Conservation (phyloP, 2,329 filamentous ascomycete species). For the Cladosporium velox region DNA sequence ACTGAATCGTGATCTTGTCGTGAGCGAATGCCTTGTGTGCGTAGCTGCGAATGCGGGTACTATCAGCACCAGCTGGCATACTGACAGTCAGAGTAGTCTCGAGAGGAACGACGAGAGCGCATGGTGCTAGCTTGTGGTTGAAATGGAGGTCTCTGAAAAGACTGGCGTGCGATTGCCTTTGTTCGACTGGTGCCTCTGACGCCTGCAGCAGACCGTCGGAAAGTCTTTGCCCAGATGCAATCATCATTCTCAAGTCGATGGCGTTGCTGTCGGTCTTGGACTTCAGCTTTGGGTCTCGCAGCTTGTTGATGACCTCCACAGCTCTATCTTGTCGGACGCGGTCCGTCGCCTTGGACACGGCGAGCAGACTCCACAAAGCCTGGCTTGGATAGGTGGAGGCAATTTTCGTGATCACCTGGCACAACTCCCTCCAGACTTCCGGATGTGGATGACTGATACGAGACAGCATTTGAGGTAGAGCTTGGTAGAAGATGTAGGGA, state of each 20-base stretch:
- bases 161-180: constrained; percentile 71
- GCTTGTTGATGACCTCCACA: constrained; percentile 36
- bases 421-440: constrained; percentile 74
- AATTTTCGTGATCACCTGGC: constrained; percentile 82
- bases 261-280: constrained; percentile 56
- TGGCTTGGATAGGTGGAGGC: constrained; percentile 85
- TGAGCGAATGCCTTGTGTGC: constrained; percentile 80
- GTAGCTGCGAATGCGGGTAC: constrained; percentile 60
- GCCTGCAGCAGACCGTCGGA: constrained; percentile 78
- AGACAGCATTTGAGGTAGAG: constrained; percentile 91
- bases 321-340: constrained; percentile 65
- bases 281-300: constrained; percentile 56
- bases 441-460: constrained; percentile 84
- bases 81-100: constrained; percentile 81
- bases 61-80: constrained; percentile 71
- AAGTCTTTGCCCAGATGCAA: constrained; percentile 77
- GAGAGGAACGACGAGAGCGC: constrained; percentile 82
- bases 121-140: constrained; percentile 79
- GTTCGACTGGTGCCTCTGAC: constrained; percentile 76
- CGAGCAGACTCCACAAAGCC: constrained; percentile 85
- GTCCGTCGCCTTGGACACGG: constrained; percentile 79
- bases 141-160: constrained; percentile 78
- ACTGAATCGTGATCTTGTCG: constrained; percentile 79
- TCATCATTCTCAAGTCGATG: constrained; percentile 68
- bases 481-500: constrained; percentile 76